Percentiles rank a stretch among this genome's conserved stretches.
phyloP scores from a whole-genome alignment of 1,139 yeast species.

The Geotrichum europaeum region DNA sequence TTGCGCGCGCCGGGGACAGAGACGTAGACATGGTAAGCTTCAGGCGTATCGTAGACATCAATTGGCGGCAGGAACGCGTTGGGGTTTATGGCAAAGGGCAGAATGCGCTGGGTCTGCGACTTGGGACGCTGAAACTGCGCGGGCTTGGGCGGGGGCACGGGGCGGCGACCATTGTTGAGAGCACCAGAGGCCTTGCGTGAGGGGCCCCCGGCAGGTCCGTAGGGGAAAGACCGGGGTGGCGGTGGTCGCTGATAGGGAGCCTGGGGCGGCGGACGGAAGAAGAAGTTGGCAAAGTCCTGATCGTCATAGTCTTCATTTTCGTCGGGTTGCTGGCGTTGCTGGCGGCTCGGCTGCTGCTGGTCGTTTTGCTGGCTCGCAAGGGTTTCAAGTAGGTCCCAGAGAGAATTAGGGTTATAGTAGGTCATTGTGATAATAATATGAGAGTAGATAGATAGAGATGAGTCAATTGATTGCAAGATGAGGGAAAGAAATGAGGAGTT shows the following conservation, averaged over 20 bases:
- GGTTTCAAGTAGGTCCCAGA: slow-evolving; percentile 9
- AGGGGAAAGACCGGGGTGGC: not conserved
- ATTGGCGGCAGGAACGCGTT: slow-evolving; percentile 39
- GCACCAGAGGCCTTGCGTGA: not conserved
- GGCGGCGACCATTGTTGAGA: not conserved
- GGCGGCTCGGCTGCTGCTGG: not conserved
- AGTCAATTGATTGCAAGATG: not conserved
- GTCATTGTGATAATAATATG: not conserved
- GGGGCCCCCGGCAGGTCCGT: not conserved
- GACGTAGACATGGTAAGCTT: slow-evolving; percentile 41
- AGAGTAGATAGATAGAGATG: not conserved
- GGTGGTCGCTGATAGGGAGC: no score
- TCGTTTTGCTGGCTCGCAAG: slow-evolving; percentile 5
- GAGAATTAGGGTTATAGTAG: slow-evolving; percentile 4
- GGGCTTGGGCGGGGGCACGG: not conserved
- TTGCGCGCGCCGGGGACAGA: slow-evolving; percentile 52
- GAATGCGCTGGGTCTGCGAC: not conserved
- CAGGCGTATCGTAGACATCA: slow-evolving; percentile 46
- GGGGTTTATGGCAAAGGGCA: not conserved
- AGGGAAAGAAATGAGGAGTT: not conserved
- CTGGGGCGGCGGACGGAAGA: not conserved
- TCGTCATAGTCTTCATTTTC: not conserved
- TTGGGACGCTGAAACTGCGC: not conserved
- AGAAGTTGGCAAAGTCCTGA: not conserved
- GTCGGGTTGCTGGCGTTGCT: not conserved